These are phyloP conservation scores for Medicago lupulina DNA, from an alignment of 306 rosid species.

Conservation along the genomic window DNA sequence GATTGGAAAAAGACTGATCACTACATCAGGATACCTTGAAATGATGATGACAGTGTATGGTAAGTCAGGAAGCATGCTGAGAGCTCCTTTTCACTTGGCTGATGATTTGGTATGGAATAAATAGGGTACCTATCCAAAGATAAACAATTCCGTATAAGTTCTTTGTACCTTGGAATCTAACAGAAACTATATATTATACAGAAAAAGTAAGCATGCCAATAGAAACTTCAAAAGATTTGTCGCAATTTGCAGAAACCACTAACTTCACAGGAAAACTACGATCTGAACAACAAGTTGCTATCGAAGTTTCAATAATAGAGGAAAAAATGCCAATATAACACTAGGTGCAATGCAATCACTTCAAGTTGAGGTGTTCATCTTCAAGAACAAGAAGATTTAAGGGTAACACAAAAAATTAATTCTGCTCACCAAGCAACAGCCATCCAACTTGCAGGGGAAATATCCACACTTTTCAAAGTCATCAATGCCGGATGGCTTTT, in stretches of 20 bases:
- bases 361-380: conserved; percentile 20
- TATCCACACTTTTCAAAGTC: conserved; percentile 71
- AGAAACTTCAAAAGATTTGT: background rate
- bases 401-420: conserved; percentile 29
- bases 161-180: conserved; percentile 1
- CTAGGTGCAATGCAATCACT: background rate
- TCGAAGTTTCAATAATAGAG: background rate
- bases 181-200: conserved; percentile 1
- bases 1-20: background rate
- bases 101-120: conserved; percentile 64
- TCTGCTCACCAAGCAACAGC: conserved; percentile 80
- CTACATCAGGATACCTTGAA: conserved; percentile 60
- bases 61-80: conserved; percentile 73
- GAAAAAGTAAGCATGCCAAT: background rate
- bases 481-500: conserved; percentile 61
- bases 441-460: conserved; percentile 89
- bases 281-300: background rate
- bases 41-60: conserved; percentile 78
- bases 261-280: background rate
- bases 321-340: background rate
- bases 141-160: conserved; percentile 1
- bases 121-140: conserved; percentile 74
- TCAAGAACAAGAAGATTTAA: conserved; percentile 14
- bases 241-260: background rate
- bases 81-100: conserved; percentile 53